phyloP scores from a whole-genome alignment of 331 rosid species.

The Erythrophleum ivorense region DNA sequence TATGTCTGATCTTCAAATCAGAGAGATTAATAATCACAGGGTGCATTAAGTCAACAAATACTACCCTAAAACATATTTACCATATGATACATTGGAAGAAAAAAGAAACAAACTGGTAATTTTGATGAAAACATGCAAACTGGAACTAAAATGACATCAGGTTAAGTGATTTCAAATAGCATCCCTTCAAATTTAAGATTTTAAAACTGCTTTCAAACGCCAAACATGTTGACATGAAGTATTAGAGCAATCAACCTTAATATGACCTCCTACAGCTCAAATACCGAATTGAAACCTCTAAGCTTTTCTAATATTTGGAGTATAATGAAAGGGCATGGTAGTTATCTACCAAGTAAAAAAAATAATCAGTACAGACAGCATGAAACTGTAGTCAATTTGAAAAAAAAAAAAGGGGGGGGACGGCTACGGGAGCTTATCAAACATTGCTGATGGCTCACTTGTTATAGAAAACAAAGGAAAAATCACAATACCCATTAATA shows the following conservation, averaged over 20 bases:
- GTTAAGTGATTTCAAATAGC: conserved; percentile 4
- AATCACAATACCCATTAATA: neutral
- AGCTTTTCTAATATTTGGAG: neutral
- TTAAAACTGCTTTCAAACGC: no score
- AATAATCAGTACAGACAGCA: neutral
- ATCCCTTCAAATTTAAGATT: neutral
- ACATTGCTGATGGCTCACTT: neutral
- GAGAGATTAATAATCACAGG: conserved; percentile 66
- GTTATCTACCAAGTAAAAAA: neutral
- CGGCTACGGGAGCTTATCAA: neutral
- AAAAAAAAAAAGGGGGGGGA: neutral
- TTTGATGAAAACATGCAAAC: neutral
- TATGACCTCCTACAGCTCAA: neutral
- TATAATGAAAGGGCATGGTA: neutral
- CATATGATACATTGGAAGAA: neutral
- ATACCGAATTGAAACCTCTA: neutral
- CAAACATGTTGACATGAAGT: neutral
- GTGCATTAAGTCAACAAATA: conserved; percentile 31
- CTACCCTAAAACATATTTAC: neutral
- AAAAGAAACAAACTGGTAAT: neutral
- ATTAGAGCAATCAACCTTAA: neutral
- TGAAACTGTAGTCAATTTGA: neutral
- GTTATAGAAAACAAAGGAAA: no score
- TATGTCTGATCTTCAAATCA: conserved; percentile 96
- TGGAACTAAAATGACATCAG: neutral